phyloP scores from a whole-genome alignment of 352 stramenopile species.

The Pythium rishiriense region DNA sequence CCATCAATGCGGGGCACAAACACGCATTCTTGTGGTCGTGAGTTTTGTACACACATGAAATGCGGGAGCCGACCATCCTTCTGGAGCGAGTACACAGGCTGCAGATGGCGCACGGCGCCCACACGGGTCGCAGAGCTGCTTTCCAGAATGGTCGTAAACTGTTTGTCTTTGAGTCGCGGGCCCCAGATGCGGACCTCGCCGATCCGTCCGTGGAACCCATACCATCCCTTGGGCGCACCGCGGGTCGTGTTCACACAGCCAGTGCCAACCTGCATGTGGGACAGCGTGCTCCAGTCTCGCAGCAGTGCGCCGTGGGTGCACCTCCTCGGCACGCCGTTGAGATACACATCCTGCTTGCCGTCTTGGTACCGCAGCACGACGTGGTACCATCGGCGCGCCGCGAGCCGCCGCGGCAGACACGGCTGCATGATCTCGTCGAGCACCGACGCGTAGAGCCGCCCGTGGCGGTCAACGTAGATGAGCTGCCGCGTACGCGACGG shows the following conservation, averaged over 20 bases:
- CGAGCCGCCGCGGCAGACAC: not conserved
- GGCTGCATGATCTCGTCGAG: slow-evolving; percentile 23
- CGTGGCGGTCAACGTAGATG: slow-evolving; percentile 21
- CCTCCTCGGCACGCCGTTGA: slow-evolving; percentile 20
- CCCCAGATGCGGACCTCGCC: slow-evolving; percentile 36
- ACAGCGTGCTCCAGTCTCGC: slow-evolving; percentile 38
- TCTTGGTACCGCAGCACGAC: slow-evolving; percentile 24
- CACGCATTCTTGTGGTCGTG: slow-evolving; percentile 9
- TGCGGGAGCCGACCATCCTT: slow-evolving; percentile 21
- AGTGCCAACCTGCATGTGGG: slow-evolving; percentile 42
- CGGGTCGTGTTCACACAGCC: slow-evolving; percentile 35
- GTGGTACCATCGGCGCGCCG: slow-evolving; percentile 17
- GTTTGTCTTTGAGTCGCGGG: slow-evolving; percentile 20
- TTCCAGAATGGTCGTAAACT: slow-evolving; percentile 10
- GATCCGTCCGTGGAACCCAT: slow-evolving; percentile 45
- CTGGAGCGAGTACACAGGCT: slow-evolving; percentile 22
- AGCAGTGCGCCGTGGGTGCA: slow-evolving; percentile 25
- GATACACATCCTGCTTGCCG: slow-evolving; percentile 21
- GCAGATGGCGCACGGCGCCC: not conserved
- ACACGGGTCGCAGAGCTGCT: slow-evolving; percentile 9
- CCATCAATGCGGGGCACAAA: slow-evolving; percentile 10
- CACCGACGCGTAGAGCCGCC: slow-evolving; percentile 18
- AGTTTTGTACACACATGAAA: slow-evolving; percentile 19
- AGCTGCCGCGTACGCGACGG: slow-evolving; percentile 10
- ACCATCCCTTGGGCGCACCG: slow-evolving; percentile 40